Evolutionary conservation across 345 rosid genomes (phyloP), one percentile per base, ranked within the genome.

Genomic region (Tarenaya hassleriana): DNA sequence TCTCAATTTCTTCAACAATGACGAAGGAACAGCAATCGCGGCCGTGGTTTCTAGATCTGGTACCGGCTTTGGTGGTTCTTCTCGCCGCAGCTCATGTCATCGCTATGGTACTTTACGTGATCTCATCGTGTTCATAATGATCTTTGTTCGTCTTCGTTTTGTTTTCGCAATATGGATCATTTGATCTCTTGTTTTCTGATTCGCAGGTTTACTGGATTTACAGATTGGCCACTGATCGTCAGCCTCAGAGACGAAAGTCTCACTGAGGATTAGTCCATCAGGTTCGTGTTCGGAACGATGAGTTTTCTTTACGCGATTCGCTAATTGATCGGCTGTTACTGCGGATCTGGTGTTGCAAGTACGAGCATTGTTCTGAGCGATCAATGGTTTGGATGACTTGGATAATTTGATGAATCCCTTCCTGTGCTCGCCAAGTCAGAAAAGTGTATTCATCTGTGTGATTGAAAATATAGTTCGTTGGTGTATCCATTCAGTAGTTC

Each of bases 81-180:
- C 81, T 88, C 37, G 80, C 84, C 32, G 94, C 82, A 43, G 90
- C 82, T 66, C 96, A 87, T 49, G 90, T 84, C 64, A 55, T 84
- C 51, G 96, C 94, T 34, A 44, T 84, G 88, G 94, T 84, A 69
- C 51, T 38, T 31, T 18, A 39, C 46, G 39, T 61, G 33, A 41
- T 50, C 59, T 14, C 15, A 0, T 46, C 55, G 3, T 13, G 29
- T 5, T 24, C 5, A 2, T 24, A 5, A 24, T 24, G 29, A 17
- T 31, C 8, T 13, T 2, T 3, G 19, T 0, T 11, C n/a, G 5
- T 15, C 11, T 42, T 4, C 10, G 0, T 31, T 7, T 20, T 41
- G 4, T 13, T 12, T 15, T 12, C 12, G 8, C 31, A 4, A 0
- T n/a, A 8, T 34, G n/a, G 56, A 46, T 45, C 15, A 33, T 54